Evolutionary conservation across 768 basidiomycete genomes (phyloP), one percentile per base, ranked within the genome.

Genomic region (Boletus reticulatus): DNA sequence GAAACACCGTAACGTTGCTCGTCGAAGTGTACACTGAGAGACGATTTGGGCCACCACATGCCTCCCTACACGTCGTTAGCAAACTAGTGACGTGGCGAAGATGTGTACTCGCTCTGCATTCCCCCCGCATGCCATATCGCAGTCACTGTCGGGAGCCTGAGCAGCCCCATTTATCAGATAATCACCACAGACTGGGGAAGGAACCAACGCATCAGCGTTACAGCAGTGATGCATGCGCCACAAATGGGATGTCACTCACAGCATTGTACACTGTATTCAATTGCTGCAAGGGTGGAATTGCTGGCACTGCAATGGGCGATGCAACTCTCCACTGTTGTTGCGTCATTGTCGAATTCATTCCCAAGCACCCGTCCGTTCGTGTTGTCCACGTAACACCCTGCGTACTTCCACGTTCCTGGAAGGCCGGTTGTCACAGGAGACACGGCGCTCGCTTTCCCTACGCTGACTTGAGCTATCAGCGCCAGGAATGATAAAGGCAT

Each of bases 61-160:
- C 80, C 66, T 87, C 77, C 16, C 84, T 86, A 55, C 44, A 54
- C 27, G 29, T 56, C 38, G 52, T 57, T 13, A 31, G 20, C 1
- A 20, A 37, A 29, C 11, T 4, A 34, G 13, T 36, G 13, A 4
- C 8, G 2, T 4, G 24, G 14, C 3, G 17, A 38, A 16, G 42
- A 19, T 17, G 0, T 5, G 31, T 0, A 67, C 85, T 62, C 59
- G 88, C 88, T 80, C 76, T 12, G 81, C 38, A 55, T 84, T 85
- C 22, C 90, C 93, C 17, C 78, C 78, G 57, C 93, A 95, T 0
- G 76, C 78, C 87, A 87, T 89, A 66, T 80, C 82, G 65, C 93
- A 95, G 36, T 78, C 77, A 4, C 73, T 68, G 2, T 79, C 78
- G 1, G 74, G 57, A 0, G 78, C 80, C 16, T 62, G 46, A 2